phyloP scores from a whole-genome alignment of 73 alveolate genomes.

The Halteria grandinella region DNA sequence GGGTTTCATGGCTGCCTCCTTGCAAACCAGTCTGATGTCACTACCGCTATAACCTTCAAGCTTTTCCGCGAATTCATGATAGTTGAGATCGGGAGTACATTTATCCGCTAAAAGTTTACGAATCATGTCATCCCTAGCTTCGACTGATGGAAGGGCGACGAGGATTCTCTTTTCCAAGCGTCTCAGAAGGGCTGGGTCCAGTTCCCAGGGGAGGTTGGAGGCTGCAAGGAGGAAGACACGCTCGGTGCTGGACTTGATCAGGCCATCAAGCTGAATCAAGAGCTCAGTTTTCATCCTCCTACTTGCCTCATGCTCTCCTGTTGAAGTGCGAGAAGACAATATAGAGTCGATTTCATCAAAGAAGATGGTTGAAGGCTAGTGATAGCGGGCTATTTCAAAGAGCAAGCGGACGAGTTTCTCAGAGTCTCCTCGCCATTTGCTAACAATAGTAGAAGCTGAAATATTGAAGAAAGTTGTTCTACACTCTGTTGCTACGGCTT shows the following conservation, averaged over 20 bases:
- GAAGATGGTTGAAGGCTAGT: constrained; percentile 98
- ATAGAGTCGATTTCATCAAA: constrained; percentile 98
- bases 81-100: constrained; percentile 77
- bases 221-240: constrained; percentile 98
- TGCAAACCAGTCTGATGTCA: constrained; percentile 96
- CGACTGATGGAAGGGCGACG: constrained; percentile 88
- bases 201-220: constrained; percentile 99
- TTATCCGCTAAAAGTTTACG: constrained; percentile 78
- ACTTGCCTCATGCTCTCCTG: constrained; percentile 98
- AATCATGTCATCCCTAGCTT: constrained; percentile 94
- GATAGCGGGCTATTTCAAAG: constrained; percentile 97
- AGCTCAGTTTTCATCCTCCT: constrained; percentile 99
- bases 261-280: constrained; percentile 96
- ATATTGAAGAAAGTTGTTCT: constrained; percentile 97
- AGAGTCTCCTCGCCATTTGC: constrained; percentile 99
- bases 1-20: constrained; percentile 98
- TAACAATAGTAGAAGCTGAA: constrained; percentile 96
- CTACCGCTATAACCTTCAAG: constrained; percentile 96
- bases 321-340: constrained; percentile 90
- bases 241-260: constrained; percentile 84
- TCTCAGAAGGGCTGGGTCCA: constrained; percentile 99
- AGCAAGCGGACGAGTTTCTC: constrained; percentile 96
- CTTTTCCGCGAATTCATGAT: constrained; percentile 72
- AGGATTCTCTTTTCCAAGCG: constrained; percentile 96
- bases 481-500: constrained; percentile 99